A percentile compares a stretch with the other conserved stretches of the same genome.
phyloP scores from a whole-genome alignment of 1,139 yeast genomes.

The Candida tropicalis region DNA sequence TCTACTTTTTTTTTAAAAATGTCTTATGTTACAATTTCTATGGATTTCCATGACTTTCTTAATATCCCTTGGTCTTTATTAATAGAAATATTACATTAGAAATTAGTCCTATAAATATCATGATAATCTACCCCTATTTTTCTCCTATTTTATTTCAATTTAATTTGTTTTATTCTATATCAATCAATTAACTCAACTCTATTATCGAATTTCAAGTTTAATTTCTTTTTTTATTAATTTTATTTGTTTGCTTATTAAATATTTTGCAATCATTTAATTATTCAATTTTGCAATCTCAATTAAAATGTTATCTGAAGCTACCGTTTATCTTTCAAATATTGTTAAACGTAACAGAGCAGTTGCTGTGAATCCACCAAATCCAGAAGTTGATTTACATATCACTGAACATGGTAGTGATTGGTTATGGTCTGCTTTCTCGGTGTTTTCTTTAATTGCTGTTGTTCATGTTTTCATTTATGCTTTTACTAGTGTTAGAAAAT shows the following conservation, averaged over 20 bases:
- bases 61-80: conserved; percentile 2
- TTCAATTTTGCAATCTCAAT: conserved; percentile 8
- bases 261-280: background rate
- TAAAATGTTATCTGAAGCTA: background rate
- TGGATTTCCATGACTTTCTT: background rate
- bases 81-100: too few species aligned
- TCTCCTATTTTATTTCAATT: background rate
- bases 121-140: conserved; percentile 9
- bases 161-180: background rate
- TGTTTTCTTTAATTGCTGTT: conserved; percentile 47
- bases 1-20: too few species aligned
- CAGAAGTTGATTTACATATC: conserved; percentile 49
- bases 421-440: conserved; percentile 68
- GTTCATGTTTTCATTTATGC: conserved; percentile 42
- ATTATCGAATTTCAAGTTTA: background rate
- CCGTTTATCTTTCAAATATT: conserved; percentile 9
- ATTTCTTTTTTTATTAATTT: background rate
- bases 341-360: conserved; percentile 48
- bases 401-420: conserved; percentile 67
- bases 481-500: conserved; percentile 37
- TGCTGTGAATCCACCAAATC: conserved; percentile 45
- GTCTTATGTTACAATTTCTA: conserved; percentile 1
- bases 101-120: conserved; percentile 10
- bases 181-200: background rate
- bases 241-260: background rate